Base-by-base conservation (phyloP, 2,329 filamentous ascomycete species). In the Lachnellula cervina region DNA sequence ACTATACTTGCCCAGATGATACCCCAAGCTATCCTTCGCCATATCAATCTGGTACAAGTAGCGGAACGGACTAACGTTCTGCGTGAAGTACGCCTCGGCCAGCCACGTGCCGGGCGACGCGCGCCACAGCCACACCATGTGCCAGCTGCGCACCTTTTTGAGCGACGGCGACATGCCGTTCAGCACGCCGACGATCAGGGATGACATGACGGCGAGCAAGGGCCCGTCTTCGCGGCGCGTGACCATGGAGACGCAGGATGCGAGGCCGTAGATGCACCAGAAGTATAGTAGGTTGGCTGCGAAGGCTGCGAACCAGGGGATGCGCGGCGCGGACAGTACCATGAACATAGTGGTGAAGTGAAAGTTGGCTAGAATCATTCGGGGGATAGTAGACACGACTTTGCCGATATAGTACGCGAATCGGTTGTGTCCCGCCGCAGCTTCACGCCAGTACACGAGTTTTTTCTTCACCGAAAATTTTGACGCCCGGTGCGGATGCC, bases 341-440 rank as follows among this genome's bases (percentile, higher is more conserved):
- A 77, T 71, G 14, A 82, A 69, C 17, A 79, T 69, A 4, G 77
- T 75, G 1, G 79, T 76, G 67, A 83, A 83, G 65, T 84, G 81
- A 49, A 83, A 64, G 54, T 76, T 78, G 1, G 73, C 77, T 6
- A 82, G 64, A 0, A 72, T 61, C 70, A 83, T 79, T 3, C 81
- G 72, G 0, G 78, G 77, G 0, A 82, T 21, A 0, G 79, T 79
- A 0, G 76, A 76, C 0, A 81, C 2, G 2, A 78, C 72, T 66
- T 84, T 84, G 37, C 79, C 81, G 2, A 80, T 40, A 62, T 81
- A 84, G 66, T 84, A 83, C 0, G 81, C 77, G 21, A 75, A 68
- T 9, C 79, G 71, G 37, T 77, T 81, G 62, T 84, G 81, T 0
- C 81, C 80, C 0, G 80, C 76, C 43, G 79, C 77, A 3, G 79